These are phyloP conservation scores for Luffa acutangula DNA, from an alignment of 306 rosid species.

Conservation along the genomic window DNA sequence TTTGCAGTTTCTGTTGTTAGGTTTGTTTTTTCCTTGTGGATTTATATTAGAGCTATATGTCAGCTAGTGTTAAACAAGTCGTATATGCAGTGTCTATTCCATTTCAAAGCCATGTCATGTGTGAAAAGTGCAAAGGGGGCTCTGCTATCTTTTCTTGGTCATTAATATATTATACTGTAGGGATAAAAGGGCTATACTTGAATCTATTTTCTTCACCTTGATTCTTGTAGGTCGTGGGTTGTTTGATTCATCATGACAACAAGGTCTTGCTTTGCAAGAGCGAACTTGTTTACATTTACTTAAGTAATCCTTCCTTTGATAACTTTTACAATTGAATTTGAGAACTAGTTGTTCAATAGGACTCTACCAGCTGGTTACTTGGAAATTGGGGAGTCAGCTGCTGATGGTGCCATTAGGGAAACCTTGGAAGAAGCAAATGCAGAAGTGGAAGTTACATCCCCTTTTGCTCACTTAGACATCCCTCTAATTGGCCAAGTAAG, in stretches of 20 bases:
- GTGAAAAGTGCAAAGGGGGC: not conserved
- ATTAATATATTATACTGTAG: not conserved
- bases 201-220: conserved; percentile 12
- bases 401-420: conserved; percentile 93
- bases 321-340: conserved; percentile 9
- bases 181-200: not conserved
- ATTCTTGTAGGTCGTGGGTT: conserved; percentile 72
- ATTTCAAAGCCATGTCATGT: not conserved
- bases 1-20: not conserved
- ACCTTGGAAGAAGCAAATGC: conserved; percentile 97
- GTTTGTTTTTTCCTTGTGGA: not conserved
- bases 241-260: conserved; percentile 74
- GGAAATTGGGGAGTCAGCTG: conserved; percentile 95
- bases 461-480: conserved; percentile 91
- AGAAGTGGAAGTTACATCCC: conserved; percentile 75
- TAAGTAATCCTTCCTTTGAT: conserved; percentile 11
- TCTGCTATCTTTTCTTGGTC: conserved; percentile 10
- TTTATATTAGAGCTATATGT: too few species aligned
- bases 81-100: not conserved
- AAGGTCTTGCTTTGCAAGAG: conserved; percentile 95
- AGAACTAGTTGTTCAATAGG: conserved; percentile 37
- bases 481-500: conserved; percentile 93
- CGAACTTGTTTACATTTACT: not conserved
- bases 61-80: not conserved
- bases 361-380: conserved; percentile 95